Conservation (phyloP, 2,329 filamentous ascomycete species). For the Diaporthe citrichinensis region DNA sequence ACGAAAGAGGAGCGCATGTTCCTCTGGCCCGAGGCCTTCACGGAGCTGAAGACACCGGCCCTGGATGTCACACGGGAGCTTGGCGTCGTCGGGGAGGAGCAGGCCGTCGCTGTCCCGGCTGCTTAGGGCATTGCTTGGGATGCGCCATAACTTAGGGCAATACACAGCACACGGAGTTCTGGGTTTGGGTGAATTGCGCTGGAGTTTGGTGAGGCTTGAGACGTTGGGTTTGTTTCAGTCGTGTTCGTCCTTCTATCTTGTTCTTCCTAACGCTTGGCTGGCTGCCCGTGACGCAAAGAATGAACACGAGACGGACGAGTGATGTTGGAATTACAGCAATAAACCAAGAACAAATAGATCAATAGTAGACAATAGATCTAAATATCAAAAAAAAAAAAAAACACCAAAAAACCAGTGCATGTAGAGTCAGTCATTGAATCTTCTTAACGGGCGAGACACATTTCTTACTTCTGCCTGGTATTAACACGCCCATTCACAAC, state of each 20-base stretch:
- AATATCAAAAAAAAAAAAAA: too few species aligned
- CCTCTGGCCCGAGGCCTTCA: conserved; percentile 73
- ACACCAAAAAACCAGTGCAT: background rate
- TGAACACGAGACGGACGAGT: background rate
- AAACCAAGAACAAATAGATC: background rate
- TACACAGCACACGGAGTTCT: conserved; percentile 7
- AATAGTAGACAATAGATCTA: background rate
- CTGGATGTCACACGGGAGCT: conserved; percentile 44
- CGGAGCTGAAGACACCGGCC: conserved; percentile 56
- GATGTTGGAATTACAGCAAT: background rate
- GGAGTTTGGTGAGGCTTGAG: background rate
- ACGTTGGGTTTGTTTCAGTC: background rate
- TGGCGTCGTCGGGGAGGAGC: conserved; percentile 32
- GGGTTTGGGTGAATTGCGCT: background rate
- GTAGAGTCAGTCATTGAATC: background rate
- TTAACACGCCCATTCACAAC: too few species aligned
- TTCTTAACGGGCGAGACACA: too few species aligned
- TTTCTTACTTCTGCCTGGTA: too few species aligned
- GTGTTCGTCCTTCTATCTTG: background rate
- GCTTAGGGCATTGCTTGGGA: conserved; percentile 3
- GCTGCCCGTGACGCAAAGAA: background rate
- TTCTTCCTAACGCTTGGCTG: background rate
- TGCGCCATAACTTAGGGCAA: background rate
- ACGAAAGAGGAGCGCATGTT: conserved; percentile 73
- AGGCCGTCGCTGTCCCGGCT: conserved; percentile 37